A percentile compares a stretch with the other conserved stretches of the same genome.
Conservation (phyloP, 345 rosid genomes). For the Salix dunnii region DNA sequence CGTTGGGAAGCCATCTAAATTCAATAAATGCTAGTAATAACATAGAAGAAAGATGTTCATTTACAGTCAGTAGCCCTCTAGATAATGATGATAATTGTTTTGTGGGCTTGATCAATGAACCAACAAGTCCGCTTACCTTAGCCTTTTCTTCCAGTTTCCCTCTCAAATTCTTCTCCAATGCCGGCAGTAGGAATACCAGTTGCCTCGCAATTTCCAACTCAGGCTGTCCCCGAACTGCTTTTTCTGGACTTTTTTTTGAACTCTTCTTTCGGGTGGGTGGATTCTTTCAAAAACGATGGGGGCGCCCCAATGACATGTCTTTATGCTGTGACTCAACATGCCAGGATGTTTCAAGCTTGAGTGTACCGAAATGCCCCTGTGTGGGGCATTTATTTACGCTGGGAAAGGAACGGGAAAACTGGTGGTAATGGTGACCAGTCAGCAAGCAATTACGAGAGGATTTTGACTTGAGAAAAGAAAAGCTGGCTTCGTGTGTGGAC, state of each 20-base stretch:
- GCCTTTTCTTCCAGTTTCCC: constrained; percentile 1
- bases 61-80: background rate
- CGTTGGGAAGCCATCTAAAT: constrained; percentile 40
- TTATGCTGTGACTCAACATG: background rate
- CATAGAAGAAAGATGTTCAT: constrained; percentile 18
- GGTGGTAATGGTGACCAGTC: constrained; percentile 18
- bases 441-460: constrained; percentile 21
- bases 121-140: constrained; percentile 23
- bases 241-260: background rate
- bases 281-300: background rate
- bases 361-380: background rate
- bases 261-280: background rate
- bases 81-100: background rate
- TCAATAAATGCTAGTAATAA: constrained; percentile 37
- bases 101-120: constrained; percentile 15
- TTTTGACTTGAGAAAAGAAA: constrained; percentile 15
- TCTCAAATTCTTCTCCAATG: constrained; percentile 23
- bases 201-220: constrained; percentile 19
- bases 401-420: background rate
- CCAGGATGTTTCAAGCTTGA: background rate
- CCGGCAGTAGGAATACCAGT: background rate
- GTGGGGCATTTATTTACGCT: background rate
- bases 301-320: background rate
- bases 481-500: constrained; percentile 9
- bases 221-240: background rate